Percentiles rank a stretch among this genome's conserved stretches.
These are phyloP conservation scores for Saposhnikovia divaricata DNA, from an alignment of 129 eudicot species.

Conservation along the genomic window DNA sequence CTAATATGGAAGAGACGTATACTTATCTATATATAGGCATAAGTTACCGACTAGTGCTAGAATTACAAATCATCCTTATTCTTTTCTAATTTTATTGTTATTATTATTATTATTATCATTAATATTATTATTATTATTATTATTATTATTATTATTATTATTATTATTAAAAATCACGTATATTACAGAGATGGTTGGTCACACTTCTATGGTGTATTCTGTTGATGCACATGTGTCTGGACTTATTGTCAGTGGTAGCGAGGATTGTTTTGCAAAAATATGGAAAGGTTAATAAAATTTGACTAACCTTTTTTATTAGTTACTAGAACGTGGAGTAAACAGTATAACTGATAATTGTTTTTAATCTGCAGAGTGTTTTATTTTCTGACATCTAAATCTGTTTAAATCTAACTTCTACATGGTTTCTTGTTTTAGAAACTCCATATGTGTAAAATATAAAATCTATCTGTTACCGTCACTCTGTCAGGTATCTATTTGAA, in stretches of 20 bases:
- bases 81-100: too few species aligned
- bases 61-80: too few species aligned
- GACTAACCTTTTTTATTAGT: not conserved
- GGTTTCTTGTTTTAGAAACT: not conserved
- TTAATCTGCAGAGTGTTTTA: not conserved
- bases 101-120: too few species aligned
- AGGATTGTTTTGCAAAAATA: constrained; percentile 80
- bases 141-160: too few species aligned
- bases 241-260: constrained; percentile 85
- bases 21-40: too few species aligned
- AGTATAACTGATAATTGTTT: not conserved
- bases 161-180: too few species aligned
- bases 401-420: not conserved
- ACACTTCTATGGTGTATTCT: constrained; percentile 87
- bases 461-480: not conserved
- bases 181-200: constrained; percentile 99
- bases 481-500: not conserved
- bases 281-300: constrained; percentile 64
- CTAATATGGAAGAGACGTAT: too few species aligned
- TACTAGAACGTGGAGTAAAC: not conserved
- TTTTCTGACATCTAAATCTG: not conserved
- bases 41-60: too few species aligned
- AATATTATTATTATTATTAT: too few species aligned
- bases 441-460: too few species aligned
- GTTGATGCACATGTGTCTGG: constrained; percentile 89